Evolutionary conservation across 352 stramenopile genomes (phyloP), one percentile per base, ranked within the genome.

Genomic region (Phytophthora sp.): DNA sequence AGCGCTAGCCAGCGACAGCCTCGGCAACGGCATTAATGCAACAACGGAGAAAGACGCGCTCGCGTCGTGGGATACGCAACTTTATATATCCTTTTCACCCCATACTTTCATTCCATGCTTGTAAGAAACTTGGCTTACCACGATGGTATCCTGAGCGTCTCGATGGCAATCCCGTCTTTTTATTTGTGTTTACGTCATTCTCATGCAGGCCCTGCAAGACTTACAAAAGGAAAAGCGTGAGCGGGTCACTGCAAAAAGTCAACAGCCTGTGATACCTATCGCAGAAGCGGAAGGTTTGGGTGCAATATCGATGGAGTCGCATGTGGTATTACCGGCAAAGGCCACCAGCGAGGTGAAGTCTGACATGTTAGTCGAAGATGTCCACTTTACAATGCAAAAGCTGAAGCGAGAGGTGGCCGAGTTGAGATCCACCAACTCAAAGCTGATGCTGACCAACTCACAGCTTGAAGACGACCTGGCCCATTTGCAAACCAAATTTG

Each of bases 391-490:
- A 21, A 76, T 88, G 56, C 86, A 94, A 74, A 94, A 90, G 57
- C 72, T 94, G 7, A 82, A 86, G 26, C 77, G 86, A 12, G 86
- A 94, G 57, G 50, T 91, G 20, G 55, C 61, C 0, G 86, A 93
- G 16, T 53, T 91, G 1, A 89, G 89, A 68, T 73, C 62, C 8
- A 57, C 71, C 20, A 89, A 91, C 41, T 71, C 79, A 20, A 90
- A 90, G 51, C 65, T 92, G 4, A 50, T 66, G 46, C 69, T 92
- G 16, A 58, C 82, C 6, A 90, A 91, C 50, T 88, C 84, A n/a
- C 86, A 94, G 45, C 62, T 90, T 3, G 84, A 92, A 61, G 86
- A 94, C 52, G 85, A 92, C 44, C 21, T 88, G 8, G 64, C 67
- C 27, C 79, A 93, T n/a, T 18, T 92, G 18, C 80, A 89, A 73